Evolutionary conservation across 306 rosid genomes (phyloP).

Genomic region (Vigna radiata): DNA sequence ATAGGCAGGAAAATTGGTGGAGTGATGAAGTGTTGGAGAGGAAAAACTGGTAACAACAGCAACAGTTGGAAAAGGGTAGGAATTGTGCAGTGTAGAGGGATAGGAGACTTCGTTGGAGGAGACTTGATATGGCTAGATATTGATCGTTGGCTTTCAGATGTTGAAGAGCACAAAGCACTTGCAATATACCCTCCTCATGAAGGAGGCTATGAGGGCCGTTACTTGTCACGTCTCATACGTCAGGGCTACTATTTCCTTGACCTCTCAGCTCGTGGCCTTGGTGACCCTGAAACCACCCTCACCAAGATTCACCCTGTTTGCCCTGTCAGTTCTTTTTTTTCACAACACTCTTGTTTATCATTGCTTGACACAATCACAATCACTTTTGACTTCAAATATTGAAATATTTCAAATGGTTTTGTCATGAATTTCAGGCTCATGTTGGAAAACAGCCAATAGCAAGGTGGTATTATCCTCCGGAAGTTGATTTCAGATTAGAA

Average conservation of each 20-base stretch:
- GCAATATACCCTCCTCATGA: conserved; percentile 95
- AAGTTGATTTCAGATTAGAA: conserved; percentile 88
- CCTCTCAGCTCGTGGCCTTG: conserved; percentile 87
- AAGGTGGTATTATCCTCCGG: conserved; percentile 97
- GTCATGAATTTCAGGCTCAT: conserved; percentile 48
- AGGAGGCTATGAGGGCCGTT: conserved; percentile 96
- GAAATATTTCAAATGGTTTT: not conserved
- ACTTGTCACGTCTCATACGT: conserved; percentile 66
- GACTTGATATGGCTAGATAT: conserved; percentile 74
- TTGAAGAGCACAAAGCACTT: conserved; percentile 92
- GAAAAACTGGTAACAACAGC: conserved; percentile 35
- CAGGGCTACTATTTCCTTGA: conserved; percentile 94
- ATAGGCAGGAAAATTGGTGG: not conserved
- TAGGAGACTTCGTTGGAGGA: conserved; percentile 88
- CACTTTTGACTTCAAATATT: too few relatives aligned
- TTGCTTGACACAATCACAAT: not conserved
- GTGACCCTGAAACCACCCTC: conserved; percentile 95
- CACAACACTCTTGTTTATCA: not conserved
- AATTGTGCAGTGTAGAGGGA: conserved; percentile 59
- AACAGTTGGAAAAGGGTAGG: conserved; percentile 48
- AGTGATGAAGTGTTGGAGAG: conserved; percentile 38
- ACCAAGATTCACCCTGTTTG: conserved; percentile 94
- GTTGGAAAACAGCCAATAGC: conserved; percentile 65
- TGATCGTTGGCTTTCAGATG: conserved; percentile 86
- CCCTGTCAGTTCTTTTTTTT: conserved; percentile 67